Evolutionary conservation across 371 early-diverging fungal species (phyloP).

Genomic region (Mucor irregularis): DNA sequence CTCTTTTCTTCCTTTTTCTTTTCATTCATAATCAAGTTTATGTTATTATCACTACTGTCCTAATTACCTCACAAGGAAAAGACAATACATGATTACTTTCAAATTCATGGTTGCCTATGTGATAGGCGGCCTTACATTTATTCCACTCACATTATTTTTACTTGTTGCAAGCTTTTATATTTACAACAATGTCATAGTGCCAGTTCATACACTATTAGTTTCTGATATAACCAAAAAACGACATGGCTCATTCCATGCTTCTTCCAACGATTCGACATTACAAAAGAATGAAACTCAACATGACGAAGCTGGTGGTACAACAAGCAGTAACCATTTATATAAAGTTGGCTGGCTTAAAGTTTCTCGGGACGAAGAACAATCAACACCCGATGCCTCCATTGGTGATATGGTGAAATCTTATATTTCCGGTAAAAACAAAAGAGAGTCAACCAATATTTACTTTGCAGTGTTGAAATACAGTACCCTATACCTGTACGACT

Average conservation of each 20-base stretch:
- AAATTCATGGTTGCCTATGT: slow-evolving; percentile 18
- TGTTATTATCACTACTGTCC: neutral
- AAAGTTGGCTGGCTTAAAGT: slow-evolving; percentile 57
- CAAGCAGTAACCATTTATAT: slow-evolving; percentile 22
- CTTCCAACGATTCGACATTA: too few species aligned
- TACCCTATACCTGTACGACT: slow-evolving; percentile 82
- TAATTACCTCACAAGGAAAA: neutral
- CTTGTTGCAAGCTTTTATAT: neutral
- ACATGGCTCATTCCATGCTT: too few species aligned
- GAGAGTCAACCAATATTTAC: slow-evolving; percentile 50
- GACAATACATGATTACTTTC: slow-evolving; percentile 3
- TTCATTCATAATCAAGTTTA: neutral
- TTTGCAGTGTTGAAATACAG: slow-evolving; percentile 81
- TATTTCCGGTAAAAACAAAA: slow-evolving; percentile 32
- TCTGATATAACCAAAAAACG: too few species aligned
- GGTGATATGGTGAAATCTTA: slow-evolving; percentile 43
- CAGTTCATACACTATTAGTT: neutral
- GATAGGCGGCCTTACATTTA: slow-evolving; percentile 48
- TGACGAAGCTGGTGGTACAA: neutral
- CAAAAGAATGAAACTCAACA: neutral
- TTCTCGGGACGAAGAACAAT: slow-evolving; percentile 32
- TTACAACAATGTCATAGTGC: slow-evolving; percentile 1
- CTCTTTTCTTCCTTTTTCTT: slow-evolving; percentile 5
- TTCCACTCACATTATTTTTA: slow-evolving; percentile 23
- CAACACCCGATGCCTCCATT: slow-evolving; percentile 29